phyloP scores from a whole-genome alignment of 257 asterid species.

The Agastache rugosa region DNA sequence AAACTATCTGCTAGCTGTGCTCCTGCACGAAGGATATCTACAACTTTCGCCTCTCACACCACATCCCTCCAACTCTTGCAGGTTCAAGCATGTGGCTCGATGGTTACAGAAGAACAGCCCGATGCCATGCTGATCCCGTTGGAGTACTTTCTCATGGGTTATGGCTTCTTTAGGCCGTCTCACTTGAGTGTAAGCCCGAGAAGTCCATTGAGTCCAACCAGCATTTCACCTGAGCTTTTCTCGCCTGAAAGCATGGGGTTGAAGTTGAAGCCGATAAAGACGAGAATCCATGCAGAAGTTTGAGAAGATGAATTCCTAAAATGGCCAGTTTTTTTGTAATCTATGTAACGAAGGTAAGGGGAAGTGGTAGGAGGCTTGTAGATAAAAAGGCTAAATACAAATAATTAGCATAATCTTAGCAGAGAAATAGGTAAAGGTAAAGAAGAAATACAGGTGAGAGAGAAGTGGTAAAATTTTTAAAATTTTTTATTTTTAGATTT shows the following conservation, averaged over 20 bases:
- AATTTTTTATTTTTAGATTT: neutral
- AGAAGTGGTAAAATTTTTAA: constrained; percentile 2
- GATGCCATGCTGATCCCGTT: constrained; percentile 76
- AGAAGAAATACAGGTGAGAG: constrained; percentile 28
- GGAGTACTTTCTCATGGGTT: constrained; percentile 77
- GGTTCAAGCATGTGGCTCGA: constrained; percentile 82
- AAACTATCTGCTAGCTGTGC: neutral
- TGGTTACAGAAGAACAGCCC: constrained; percentile 84
- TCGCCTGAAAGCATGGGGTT: constrained; percentile 78
- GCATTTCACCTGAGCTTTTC: constrained; percentile 71
- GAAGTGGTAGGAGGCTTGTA: constrained; percentile 40
- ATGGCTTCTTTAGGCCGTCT: constrained; percentile 62
- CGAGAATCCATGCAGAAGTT: constrained; percentile 54
- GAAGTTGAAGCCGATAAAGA: constrained; percentile 66
- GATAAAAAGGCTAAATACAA: constrained; percentile 39
- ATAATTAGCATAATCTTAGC: constrained; percentile 37
- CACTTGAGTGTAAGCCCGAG: constrained; percentile 58
- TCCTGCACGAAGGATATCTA: neutral
- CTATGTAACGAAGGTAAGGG: constrained; percentile 28
- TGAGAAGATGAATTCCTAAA: constrained; percentile 22
- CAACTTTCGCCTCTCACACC: neutral
- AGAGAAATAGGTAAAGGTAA: constrained; percentile 36
- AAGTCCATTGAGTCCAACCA: constrained; percentile 65
- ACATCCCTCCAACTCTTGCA: constrained; percentile 27
- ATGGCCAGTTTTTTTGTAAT: constrained; percentile 33